phyloP scores from a whole-genome alignment of 306 rosid genomes.

The Cyclanthera cordifolia region DNA sequence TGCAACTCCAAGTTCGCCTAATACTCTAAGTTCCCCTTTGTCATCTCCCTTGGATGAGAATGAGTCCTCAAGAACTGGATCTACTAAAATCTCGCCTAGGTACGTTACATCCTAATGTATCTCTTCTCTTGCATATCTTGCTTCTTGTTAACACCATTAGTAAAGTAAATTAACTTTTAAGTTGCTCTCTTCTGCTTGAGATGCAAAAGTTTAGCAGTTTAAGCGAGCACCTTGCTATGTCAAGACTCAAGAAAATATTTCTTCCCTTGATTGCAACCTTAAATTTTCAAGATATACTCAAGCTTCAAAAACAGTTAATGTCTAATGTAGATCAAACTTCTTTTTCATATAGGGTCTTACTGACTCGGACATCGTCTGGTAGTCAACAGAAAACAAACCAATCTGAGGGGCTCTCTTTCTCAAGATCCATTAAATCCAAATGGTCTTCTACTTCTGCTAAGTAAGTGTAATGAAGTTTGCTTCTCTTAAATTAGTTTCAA shows the following conservation, averaged over 20 bases:
- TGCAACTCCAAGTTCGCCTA: slow-evolving; percentile 23
- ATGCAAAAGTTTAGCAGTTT: background rate
- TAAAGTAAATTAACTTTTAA: too few species aligned
- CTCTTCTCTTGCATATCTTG: background rate
- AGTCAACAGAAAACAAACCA: slow-evolving; percentile 34
- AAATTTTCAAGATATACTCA: background rate
- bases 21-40: slow-evolving; percentile 7
- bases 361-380: slow-evolving; percentile 35
- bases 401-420: slow-evolving; percentile 42
- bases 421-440: slow-evolving; percentile 65
- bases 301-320: slow-evolving; percentile 13
- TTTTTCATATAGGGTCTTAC: slow-evolving; percentile 30
- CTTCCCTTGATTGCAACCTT: background rate
- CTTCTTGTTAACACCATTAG: background rate
- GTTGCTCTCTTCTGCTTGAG: background rate
- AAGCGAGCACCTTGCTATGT: background rate
- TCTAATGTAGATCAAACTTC: slow-evolving; percentile 48
- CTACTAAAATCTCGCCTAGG: slow-evolving; percentile 37
- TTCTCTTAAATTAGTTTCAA: background rate
- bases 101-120: slow-evolving; percentile 22
- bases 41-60: slow-evolving; percentile 10
- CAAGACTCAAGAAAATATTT: background rate
- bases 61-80: slow-evolving; percentile 22
- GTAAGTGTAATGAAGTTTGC: slow-evolving; percentile 25
- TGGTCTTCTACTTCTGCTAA: slow-evolving; percentile 83